Percentiles rank a stretch among this genome's conserved stretches.
Conservation (phyloP, 139 green algal species). For the Parachlorella kessleri region DNA sequence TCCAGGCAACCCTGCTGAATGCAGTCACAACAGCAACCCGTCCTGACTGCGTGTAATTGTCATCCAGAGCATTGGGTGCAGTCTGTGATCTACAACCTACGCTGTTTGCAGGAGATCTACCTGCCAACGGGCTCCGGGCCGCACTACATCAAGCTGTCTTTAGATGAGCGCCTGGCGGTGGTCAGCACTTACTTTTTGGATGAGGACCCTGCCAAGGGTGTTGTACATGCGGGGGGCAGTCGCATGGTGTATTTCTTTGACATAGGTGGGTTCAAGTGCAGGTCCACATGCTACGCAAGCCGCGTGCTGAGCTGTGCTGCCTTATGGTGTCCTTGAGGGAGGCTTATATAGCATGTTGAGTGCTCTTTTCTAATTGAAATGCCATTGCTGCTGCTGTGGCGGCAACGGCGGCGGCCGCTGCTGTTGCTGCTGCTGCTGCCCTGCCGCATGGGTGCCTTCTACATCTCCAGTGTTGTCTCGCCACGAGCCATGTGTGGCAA, state of each 20-base stretch:
- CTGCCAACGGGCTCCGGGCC: not conserved
- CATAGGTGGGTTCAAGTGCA: not conserved
- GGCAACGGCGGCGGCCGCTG: not conserved
- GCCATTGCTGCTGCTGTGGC: not conserved
- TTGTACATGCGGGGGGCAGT: not conserved
- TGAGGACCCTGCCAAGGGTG: not conserved
- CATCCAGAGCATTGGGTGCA: too few relatives aligned
- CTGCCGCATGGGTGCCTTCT: too few relatives aligned
- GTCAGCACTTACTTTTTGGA: slow-evolving; percentile 7
- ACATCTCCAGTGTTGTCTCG: too few relatives aligned
- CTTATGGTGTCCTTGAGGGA: not conserved
- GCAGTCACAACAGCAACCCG: too few relatives aligned
- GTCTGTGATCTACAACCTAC: too few relatives aligned
- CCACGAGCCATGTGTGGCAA: too few relatives aligned
- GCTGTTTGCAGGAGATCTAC: slow-evolving; percentile 3
- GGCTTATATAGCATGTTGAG: not conserved
- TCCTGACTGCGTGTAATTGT: too few relatives aligned
- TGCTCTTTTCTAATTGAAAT: not conserved
- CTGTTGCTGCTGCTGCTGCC: not conserved
- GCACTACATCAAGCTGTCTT: not conserved
- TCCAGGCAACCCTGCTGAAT: too few relatives aligned
- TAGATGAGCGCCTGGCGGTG: not conserved
- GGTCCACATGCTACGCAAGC: too few relatives aligned
- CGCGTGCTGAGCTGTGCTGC: too few relatives aligned
- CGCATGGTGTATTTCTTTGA: not conserved